Percentiles rank a stretch among this genome's conserved stretches.
Evolutionary conservation across 2,329 filamentous ascomycete genomes (phyloP).

Genomic region (Fusarium sp.): DNA sequence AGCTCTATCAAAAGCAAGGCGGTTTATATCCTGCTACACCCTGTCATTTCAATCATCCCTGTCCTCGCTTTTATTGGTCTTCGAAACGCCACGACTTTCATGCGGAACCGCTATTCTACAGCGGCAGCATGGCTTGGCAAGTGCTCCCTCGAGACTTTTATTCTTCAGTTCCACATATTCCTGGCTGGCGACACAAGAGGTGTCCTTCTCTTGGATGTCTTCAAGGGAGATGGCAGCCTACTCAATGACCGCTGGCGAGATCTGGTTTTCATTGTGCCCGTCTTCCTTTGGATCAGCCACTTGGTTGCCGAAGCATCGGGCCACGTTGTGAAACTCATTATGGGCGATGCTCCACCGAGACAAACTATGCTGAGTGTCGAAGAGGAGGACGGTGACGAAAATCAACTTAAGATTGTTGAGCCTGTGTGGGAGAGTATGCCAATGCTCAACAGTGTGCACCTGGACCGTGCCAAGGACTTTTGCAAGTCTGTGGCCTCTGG

Average conservation of each 20-base stretch:
- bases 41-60: constrained; percentile 66
- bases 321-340: constrained; percentile 45
- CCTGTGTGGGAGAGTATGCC: constrained; percentile 26
- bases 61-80: constrained; percentile 65
- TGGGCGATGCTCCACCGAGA: constrained; percentile 27
- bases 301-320: constrained; percentile 44
- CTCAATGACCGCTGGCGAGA: constrained; percentile 46
- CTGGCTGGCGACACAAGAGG: constrained; percentile 69
- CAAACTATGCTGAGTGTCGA: background rate
- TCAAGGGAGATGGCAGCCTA: constrained; percentile 44
- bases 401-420: constrained; percentile 44
- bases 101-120: constrained; percentile 51
- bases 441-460: constrained; percentile 15
- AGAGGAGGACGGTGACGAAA: constrained; percentile 25
- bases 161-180: constrained; percentile 72
- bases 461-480: constrained; percentile 19
- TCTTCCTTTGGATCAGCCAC: constrained; percentile 50
- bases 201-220: constrained; percentile 54
- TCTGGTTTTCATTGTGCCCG: constrained; percentile 43
- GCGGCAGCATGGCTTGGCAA: constrained; percentile 65
- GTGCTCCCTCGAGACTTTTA: constrained; percentile 69
- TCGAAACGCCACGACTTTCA: constrained; percentile 56
- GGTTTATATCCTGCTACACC: constrained; percentile 63
- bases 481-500: constrained; percentile 5
- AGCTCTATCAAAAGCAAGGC: constrained; percentile 17